Percentiles rank a stretch among this genome's conserved stretches.
phyloP scores from a whole-genome alignment of 163 green algal species.

The Chlorella variabilis region DNA sequence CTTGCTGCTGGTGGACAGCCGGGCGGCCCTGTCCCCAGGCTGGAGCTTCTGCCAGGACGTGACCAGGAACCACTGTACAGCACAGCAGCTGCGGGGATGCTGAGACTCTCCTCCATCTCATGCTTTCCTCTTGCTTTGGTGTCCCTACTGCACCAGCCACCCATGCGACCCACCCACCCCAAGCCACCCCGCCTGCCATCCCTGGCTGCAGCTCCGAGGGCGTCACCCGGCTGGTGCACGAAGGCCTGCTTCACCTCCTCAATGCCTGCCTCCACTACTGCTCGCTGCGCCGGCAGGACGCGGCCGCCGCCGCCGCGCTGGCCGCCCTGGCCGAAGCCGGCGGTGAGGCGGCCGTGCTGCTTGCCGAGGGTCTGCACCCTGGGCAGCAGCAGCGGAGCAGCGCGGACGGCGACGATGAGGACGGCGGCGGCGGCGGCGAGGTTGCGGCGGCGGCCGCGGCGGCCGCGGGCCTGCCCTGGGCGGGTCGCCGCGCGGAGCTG shows the following conservation, averaged over 20 bases:
- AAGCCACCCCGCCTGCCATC: background rate
- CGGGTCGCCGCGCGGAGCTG: slow-evolving; percentile 10
- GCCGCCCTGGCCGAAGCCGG: background rate
- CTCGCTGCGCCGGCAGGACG: background rate
- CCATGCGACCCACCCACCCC: too few species aligned
- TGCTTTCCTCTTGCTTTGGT: too few species aligned
- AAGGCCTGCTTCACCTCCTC: slow-evolving; percentile 30
- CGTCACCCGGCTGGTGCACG: slow-evolving; percentile 28
- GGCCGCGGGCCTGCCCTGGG: background rate
- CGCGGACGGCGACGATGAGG: too few species aligned
- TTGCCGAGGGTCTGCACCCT: background rate
- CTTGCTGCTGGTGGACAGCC: background rate
- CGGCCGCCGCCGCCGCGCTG: background rate
- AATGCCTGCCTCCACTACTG: slow-evolving; percentile 30
- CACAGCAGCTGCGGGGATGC: too few species aligned
- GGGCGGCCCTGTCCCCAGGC: too few species aligned
- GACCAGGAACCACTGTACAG: too few species aligned
- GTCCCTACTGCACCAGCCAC: too few species aligned
- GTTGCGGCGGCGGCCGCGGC: too few species aligned
- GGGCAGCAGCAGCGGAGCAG: slow-evolving; percentile 7
- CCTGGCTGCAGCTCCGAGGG: slow-evolving; percentile 12
- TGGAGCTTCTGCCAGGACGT: too few species aligned
- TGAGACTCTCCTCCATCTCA: too few species aligned
- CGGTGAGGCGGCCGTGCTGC: background rate
- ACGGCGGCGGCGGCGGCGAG: background rate